A percentile compares a stretch with the other conserved stretches of the same genome.
Conservation (phyloP, 805 yeast species). For the Pichia cabralensis region DNA sequence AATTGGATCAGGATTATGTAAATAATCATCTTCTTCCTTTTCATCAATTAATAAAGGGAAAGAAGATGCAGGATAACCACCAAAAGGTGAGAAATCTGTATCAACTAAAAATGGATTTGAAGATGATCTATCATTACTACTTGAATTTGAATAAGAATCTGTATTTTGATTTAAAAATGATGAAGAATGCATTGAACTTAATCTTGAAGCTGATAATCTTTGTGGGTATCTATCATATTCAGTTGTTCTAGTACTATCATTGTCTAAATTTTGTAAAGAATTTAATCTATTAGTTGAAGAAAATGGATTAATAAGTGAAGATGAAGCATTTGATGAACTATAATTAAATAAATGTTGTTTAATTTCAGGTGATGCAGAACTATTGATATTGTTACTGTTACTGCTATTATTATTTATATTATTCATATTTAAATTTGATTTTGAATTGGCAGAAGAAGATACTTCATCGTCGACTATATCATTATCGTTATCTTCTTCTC, state of each 20-base stretch:
- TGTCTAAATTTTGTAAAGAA: constrained; percentile 1
- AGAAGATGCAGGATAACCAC: constrained; percentile 90
- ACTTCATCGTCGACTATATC: not conserved
- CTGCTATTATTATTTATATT: constrained; percentile 2
- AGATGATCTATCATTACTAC: constrained; percentile 14
- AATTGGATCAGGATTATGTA: constrained; percentile 94
- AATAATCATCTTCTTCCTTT: constrained; percentile 87
- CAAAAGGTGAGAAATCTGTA: constrained; percentile 80
- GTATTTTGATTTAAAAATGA: constrained; percentile 5
- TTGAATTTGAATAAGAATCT: constrained; percentile 11
- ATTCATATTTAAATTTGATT: constrained; percentile 14
- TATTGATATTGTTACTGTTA: not conserved
- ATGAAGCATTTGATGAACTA: constrained; percentile 20
- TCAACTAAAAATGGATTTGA: constrained; percentile 36
- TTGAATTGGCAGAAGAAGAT: constrained; percentile 2
- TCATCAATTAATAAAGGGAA: constrained; percentile 90
- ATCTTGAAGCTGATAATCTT: constrained; percentile 39
- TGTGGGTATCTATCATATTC: constrained; percentile 65
- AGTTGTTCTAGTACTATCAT: constrained; percentile 29
- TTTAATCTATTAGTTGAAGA: constrained; percentile 19
- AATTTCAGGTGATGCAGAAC: constrained; percentile 14
- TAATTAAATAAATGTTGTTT: constrained; percentile 15
- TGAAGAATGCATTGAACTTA: constrained; percentile 40
- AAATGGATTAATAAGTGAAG: constrained; percentile 23
- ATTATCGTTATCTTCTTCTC: not conserved